Conservation (phyloP, 192 early-diverging fungal species). For the Coemansia sp. region DNA sequence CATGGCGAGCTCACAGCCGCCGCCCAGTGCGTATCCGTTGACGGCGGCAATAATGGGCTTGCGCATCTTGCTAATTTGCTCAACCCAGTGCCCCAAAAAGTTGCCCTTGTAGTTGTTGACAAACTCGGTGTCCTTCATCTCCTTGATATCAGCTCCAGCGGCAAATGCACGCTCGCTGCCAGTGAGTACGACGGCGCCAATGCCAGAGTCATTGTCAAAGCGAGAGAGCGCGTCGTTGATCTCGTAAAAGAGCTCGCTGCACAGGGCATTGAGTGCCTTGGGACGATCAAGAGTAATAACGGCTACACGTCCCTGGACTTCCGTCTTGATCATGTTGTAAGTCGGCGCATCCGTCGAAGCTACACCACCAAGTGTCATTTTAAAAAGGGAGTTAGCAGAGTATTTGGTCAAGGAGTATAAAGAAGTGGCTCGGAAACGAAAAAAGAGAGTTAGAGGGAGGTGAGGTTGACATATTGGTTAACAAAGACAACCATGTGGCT, state of each 20-base stretch:
- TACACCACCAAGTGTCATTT: constrained; percentile 8
- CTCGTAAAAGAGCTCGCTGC: constrained; percentile 89
- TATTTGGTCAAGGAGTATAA: background rate
- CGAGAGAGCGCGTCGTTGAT: constrained; percentile 83
- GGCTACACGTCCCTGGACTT: constrained; percentile 80
- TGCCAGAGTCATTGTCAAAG: constrained; percentile 72
- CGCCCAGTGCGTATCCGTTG: constrained; percentile 97
- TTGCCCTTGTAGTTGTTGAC: constrained; percentile 87
- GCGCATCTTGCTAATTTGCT: constrained; percentile 82
- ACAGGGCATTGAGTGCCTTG: constrained; percentile 96
- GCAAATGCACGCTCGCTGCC: constrained; percentile 97
- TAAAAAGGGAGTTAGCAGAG: background rate
- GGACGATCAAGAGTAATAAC: constrained; percentile 91
- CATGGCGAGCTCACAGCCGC: constrained; percentile 99
- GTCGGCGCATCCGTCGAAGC: constrained; percentile 30
- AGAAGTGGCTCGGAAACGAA: background rate
- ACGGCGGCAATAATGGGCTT: constrained; percentile 99
- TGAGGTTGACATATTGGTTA: too few relatives aligned
- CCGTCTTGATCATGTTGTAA: constrained; percentile 63
- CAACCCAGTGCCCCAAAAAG: constrained; percentile 94
- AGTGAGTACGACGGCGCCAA: constrained; percentile 94
- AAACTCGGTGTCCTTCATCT: constrained; percentile 91
- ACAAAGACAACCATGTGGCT: background rate
- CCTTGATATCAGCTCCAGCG: constrained; percentile 99
- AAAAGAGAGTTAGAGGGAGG: background rate